A percentile compares a stretch with the other conserved stretches of the same genome.
Evolutionary conservation across 352 stramenopile genomes (phyloP).

Genomic region (Albugo laibachii): DNA sequence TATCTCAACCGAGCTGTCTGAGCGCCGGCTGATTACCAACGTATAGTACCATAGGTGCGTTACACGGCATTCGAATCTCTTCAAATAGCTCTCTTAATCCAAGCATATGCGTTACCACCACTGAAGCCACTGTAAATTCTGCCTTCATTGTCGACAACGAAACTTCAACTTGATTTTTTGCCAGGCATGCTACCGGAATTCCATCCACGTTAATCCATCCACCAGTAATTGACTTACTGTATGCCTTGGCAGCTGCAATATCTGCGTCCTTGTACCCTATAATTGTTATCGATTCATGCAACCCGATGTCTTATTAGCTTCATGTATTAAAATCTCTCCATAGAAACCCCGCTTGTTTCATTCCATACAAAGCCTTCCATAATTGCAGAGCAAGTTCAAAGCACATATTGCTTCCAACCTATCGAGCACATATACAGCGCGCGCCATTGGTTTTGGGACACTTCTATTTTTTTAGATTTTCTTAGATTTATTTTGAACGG

Average conservation of each 20-base stretch:
- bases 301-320: too few species aligned
- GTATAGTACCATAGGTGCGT: neutral
- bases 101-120: neutral
- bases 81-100: neutral
- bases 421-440: too few species aligned
- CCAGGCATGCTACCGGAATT: constrained; percentile 2
- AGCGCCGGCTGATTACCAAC: neutral
- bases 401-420: too few species aligned
- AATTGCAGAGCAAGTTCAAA: too few species aligned
- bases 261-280: too few species aligned
- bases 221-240: constrained; percentile 10
- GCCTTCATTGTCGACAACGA: constrained; percentile 1
- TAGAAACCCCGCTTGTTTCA: constrained; percentile 1
- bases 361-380: neutral
- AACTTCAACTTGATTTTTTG: constrained; percentile 7
- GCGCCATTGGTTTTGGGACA: too few species aligned
- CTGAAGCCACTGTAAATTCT: neutral
- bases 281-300: too few species aligned
- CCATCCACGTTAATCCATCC: constrained; percentile 6
- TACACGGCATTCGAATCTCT: neutral
- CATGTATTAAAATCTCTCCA: constrained; percentile 8
- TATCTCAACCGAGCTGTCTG: neutral
- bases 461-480: too few species aligned
- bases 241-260: constrained; percentile 10
- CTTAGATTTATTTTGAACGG: too few species aligned